Evolutionary conservation across 495 filamentous ascomycete genomes (phyloP), one percentile per base, ranked within the genome.

Genomic region (Wilcoxina mikolae): DNA sequence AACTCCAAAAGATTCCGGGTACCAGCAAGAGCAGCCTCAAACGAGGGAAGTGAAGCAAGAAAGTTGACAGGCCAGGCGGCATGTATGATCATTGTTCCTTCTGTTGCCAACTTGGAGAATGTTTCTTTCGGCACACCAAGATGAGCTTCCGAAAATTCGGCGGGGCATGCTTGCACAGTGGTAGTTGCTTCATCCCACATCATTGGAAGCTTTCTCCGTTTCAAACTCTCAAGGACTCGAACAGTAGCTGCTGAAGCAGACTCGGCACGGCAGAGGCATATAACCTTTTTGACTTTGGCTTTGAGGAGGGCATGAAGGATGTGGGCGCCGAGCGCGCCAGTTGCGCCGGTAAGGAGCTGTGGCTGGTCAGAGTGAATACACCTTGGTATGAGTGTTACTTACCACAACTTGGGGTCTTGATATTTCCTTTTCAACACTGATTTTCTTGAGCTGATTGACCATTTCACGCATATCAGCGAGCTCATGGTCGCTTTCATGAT

Each of bases 41-140:
- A 83, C 55, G 70, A 74, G 12, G 60, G 56, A 3, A 84, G 69
- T 1, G 69, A 63, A 47, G 75, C 66, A 29, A 73, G 76, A 68
- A 83, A 84, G 66, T 82, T 83, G 10, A 83, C 80, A 3, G 76
- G 71, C 80, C 80, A 84, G 25, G 79, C 80, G 22, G 76, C 71
- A 63, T 83, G 79, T 46, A 82, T 73, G 33, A 82, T 66, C 0
- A 68, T 50, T 3, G 73, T 76, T 0, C 69, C 67, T 49, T 68
- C 64, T 1, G 45, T 47, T 1, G 64, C 64, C 1, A 82, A 56
- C 0, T 64, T 43, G 1, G 57, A 48, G 58, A 75, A 78, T 7
- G 50, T 56, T 0, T 54, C 35, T 0, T 53, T 26, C 11, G 59
- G 50, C 0, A 81, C 60, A 11, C 78, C 76, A 3, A 82, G 65